Conservation (phyloP, 164 flowering plant genomes). For the Tinospora cordifolia region DNA sequence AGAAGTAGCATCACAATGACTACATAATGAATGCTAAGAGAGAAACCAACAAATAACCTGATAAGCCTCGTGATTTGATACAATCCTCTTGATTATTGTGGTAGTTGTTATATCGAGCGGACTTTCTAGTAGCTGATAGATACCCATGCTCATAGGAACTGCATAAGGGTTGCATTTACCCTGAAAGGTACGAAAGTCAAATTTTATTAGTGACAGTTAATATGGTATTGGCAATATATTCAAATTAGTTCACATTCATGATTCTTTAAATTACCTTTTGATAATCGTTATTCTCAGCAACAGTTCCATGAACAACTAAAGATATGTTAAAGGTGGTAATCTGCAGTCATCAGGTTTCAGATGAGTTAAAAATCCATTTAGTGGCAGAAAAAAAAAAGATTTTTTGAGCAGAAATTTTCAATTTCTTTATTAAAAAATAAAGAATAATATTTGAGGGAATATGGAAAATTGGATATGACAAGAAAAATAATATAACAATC, state of each 20-base stretch:
- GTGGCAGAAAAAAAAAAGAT: neutral
- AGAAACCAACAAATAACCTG: constrained; percentile 39
- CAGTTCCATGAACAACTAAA: constrained; percentile 86
- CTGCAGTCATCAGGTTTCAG: constrained; percentile 33
- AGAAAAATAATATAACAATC: no score
- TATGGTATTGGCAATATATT: neutral
- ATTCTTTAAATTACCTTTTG: constrained; percentile 42
- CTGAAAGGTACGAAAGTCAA: constrained; percentile 32
- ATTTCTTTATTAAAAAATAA: no score
- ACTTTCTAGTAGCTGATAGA: constrained; percentile 65
- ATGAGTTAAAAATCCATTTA: constrained; percentile 1
- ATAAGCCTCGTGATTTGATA: constrained; percentile 88
- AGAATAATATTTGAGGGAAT: no score
- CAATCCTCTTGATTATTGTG: constrained; percentile 84
- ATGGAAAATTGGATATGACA: no score
- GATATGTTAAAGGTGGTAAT: constrained; percentile 90
- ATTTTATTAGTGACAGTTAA: constrained; percentile 5
- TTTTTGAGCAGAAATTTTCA: no score
- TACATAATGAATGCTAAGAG: neutral
- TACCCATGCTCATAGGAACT: constrained; percentile 76
- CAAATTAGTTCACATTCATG: neutral
- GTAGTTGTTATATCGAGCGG: constrained; percentile 81
- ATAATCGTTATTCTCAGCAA: constrained; percentile 72
- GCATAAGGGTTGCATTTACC: constrained; percentile 59
- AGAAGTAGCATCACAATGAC: neutral